Base-by-base conservation (phyloP, 352 stramenopile species). In the Pythium brachiatum region DNA sequence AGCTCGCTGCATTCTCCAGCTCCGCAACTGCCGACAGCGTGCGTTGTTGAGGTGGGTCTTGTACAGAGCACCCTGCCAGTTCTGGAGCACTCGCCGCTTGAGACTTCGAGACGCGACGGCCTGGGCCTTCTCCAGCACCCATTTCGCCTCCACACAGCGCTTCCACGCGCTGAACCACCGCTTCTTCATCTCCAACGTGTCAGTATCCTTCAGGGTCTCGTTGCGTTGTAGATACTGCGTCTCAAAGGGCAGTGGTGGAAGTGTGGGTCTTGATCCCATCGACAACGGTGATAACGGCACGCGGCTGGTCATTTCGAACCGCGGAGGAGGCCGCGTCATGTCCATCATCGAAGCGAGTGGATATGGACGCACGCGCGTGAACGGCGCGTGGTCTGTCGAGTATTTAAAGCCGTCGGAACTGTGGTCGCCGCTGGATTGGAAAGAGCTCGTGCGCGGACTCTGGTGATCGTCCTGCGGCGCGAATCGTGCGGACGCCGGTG, bases 401-500 rank as follows among this genome's bases (percentile, higher is more conserved):
- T 53, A 7, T 20, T 57, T 64, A 13, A 38, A 41, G 23, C 13
- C 55, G 39, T 41, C 47, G 26, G 47, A 36, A 39, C 25, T 39
- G 25, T 38, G 18, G 27, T 68, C 61, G 34, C 61, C 61, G 26
- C 61, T 68, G 21, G 61, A 54, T 20, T 68, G 60, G 39, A 58
- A 38, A 3, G 23, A 29, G 34, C 36, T 39, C n/a, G 36, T 25
- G 20, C 32, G 34, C 15, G 31, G 15, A 47, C 26, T 15, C 26
- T 26, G 12, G 13, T 8, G 29, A n/a, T n/a, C 34, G 21, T 32
- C n/a, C 15, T 4, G 16, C 2, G 34, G 7, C n/a, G 38, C 32
- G 27, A 48, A 34, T 16, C 25, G 36, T 8, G 51, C 16, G 7
- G 55, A 32, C 4, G 56, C 21, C 15, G 63, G 63, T 25, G 64